Evolutionary conservation across 2,329 filamentous ascomycete species (phyloP).

Genomic region (Fusarium pilosicola): DNA sequence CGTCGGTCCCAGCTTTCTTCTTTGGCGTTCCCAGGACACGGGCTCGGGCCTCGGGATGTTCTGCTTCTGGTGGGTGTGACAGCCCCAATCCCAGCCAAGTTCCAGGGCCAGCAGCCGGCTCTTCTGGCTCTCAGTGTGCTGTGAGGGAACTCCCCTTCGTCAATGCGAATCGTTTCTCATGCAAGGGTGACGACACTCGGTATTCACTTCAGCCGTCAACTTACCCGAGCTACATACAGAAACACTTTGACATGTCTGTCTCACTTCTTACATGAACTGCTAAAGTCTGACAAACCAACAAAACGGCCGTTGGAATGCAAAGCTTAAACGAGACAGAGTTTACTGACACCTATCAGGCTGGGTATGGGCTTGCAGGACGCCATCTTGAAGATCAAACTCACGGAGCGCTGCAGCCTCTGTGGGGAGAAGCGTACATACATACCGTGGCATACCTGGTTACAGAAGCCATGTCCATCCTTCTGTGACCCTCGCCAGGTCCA

Average conservation of each 20-base stretch:
- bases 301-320: background rate
- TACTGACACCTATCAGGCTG: background rate
- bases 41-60: constrained; percentile 47
- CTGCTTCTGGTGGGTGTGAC: constrained; percentile 42
- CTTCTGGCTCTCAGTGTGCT: background rate
- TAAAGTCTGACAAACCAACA: background rate
- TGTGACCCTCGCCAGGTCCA: constrained; percentile 5
- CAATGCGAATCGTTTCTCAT: constrained; percentile 14
- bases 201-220: constrained; percentile 17
- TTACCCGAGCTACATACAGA: background rate
- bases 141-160: constrained; percentile 25
- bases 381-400: constrained; percentile 24
- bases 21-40: constrained; percentile 44
- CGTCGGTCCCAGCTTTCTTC: constrained; percentile 40
- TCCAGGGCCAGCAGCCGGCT: background rate
- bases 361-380: constrained; percentile 3
- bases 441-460: background rate
- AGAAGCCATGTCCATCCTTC: background rate
- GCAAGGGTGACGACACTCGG: background rate
- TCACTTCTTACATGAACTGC: background rate
- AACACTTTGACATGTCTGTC: background rate
- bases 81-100: constrained; percentile 25
- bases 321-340: background rate
- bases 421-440: background rate
- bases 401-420: constrained; percentile 2